phyloP scores from a whole-genome alignment of 2,329 filamentous ascomycete species.

The Fusarium sp. region DNA sequence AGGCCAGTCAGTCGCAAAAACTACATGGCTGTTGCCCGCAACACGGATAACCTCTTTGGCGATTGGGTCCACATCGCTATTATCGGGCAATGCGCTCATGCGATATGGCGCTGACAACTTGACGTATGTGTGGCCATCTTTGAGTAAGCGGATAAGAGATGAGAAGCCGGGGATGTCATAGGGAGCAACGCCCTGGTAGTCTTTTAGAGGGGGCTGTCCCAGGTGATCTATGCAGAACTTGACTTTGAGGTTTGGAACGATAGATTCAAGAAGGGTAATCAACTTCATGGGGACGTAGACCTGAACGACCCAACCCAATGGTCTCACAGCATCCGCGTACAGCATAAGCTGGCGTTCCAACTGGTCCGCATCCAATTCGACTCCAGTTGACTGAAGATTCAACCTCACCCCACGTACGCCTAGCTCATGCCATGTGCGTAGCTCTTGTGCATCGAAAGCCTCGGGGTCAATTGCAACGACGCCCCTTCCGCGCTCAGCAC shows the following conservation, averaged over 20 bases:
- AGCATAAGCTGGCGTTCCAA: slow-evolving; percentile 58
- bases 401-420: slow-evolving; percentile 71
- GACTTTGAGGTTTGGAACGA: slow-evolving; percentile 63
- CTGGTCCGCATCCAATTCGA: slow-evolving; percentile 55
- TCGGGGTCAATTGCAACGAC: slow-evolving; percentile 69
- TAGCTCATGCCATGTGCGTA: slow-evolving; percentile 66
- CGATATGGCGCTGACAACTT: slow-evolving; percentile 72
- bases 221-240: slow-evolving; percentile 72
- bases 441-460: slow-evolving; percentile 51
- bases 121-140: slow-evolving; percentile 64
- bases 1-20: slow-evolving; percentile 75
- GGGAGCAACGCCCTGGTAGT: slow-evolving; percentile 38
- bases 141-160: slow-evolving; percentile 62
- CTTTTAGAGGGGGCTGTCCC: slow-evolving; percentile 61
- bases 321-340: slow-evolving; percentile 65
- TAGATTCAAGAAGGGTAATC: slow-evolving; percentile 61
- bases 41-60: slow-evolving; percentile 62
- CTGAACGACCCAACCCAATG: slow-evolving; percentile 69
- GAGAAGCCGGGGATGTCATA: slow-evolving; percentile 46
- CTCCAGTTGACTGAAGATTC: slow-evolving; percentile 68
- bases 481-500: slow-evolving; percentile 63
- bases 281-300: slow-evolving; percentile 68
- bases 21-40: slow-evolving; percentile 57
- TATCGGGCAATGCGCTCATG: slow-evolving; percentile 59
- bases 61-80: slow-evolving; percentile 62